Base-by-base conservation (phyloP, 2,329 filamentous ascomycete species). In the Neobulgaria alba region DNA sequence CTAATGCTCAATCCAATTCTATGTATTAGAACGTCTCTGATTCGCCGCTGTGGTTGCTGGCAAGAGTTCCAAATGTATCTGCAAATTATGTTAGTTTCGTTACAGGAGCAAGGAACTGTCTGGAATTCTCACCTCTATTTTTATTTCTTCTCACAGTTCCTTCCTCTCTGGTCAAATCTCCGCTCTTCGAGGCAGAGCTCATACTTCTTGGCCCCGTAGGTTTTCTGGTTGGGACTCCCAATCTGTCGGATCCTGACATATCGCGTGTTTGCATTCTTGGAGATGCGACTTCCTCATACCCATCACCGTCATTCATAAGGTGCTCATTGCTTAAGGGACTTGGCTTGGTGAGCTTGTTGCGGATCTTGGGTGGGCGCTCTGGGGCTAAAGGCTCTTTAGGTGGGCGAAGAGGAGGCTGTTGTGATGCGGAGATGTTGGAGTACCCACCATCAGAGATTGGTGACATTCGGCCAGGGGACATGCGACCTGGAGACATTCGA, bases 381-480 rank as follows among this genome's bases (percentile, higher is more conserved):
- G 57, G 55, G 4, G 71, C 72, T 0, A 80, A 58, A 0, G 75
- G 72, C 61, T 81, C 77, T 63, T 82, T 82, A 4, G 77, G 77
- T 26, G 77, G 77, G 3, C 74, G 68, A 1, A 74, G 72, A 2
- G 76, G 77, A 2, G 63, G 51, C 33, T 53, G 76, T 1, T 64
- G 52, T 4, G 47, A 51, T 33, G 48, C 45, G n/a, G 54, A 53
- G 7, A 30, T 35, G 33, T 54, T 48, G 2, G 54, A 57, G 34
- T 56, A 56, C 2, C 45, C 49, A n/a, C 46, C 50, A 48, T 59
- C 57, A 5, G 57, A 58, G n/a, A 53, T 48, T 10, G 57, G 57
- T 14, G 55, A 57, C 23, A 26, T 26, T 7, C 23, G 23, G 7
- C 23, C 23, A n/a, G n/a, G n/a, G n/a, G n/a, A n/a, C n/a, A n/a